These are phyloP conservation scores for Discostella stelligera DNA, from an alignment of 352 stramenopile genomes.

Conservation along the genomic window DNA sequence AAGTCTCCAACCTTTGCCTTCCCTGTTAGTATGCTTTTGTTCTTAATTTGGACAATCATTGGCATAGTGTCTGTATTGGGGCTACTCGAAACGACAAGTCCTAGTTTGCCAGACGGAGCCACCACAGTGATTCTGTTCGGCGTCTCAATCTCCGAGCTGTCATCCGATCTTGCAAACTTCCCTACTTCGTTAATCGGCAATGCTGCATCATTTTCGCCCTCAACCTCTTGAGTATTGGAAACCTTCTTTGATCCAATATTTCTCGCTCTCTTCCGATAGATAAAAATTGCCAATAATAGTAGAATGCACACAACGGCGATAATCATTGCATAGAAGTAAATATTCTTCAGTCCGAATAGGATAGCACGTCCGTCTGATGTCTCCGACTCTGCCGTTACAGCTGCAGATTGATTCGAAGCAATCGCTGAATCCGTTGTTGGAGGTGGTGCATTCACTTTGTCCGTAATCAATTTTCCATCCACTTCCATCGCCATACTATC, in stretches of 20 bases:
- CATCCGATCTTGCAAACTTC: not conserved
- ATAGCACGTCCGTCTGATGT: not conserved
- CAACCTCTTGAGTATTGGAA: not conserved
- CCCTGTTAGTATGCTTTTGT: not conserved
- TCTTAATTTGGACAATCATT: not conserved
- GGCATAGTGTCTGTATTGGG: not conserved
- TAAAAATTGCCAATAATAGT: not conserved
- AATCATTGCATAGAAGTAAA: not conserved
- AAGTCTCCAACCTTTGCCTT: not conserved
- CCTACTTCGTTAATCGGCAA: not conserved
- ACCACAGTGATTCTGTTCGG: not conserved
- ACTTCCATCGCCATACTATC: not conserved
- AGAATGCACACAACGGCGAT: not conserved
- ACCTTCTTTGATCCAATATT: not conserved
- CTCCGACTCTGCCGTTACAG: not conserved
- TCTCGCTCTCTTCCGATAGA: not conserved
- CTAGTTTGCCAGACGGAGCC: not conserved
- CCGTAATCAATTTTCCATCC: not conserved
- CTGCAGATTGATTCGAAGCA: not conserved
- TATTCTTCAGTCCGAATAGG: not conserved
- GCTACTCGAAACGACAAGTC: not conserved
- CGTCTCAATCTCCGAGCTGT: not conserved
- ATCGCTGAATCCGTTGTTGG: not conserved
- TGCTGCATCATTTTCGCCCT: not conserved
- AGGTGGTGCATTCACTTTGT: not conserved